Evolutionary conservation across 2,329 filamentous ascomycete genomes (phyloP).

Genomic region (Pyrenochaeta sp.): DNA sequence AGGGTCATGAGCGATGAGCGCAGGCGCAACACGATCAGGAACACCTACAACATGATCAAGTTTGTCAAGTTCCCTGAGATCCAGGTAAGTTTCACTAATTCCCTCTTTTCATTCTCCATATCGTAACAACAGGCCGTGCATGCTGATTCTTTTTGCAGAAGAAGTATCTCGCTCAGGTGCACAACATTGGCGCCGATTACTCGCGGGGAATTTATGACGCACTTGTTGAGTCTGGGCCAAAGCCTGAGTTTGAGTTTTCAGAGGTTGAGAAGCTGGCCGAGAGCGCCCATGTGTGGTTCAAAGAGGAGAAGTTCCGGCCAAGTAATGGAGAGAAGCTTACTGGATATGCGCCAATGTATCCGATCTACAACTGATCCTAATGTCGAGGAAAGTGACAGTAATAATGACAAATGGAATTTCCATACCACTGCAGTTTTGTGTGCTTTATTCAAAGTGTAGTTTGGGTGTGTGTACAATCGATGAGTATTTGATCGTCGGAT

Average conservation of each 20-base stretch:
- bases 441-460: too few species aligned
- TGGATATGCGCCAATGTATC: conserved; percentile 45
- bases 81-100: conserved; percentile 38
- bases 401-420: too few species aligned
- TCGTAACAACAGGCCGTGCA: not conserved
- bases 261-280: conserved; percentile 58
- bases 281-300: conserved; percentile 57
- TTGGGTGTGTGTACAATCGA: too few species aligned
- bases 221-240: conserved; percentile 38
- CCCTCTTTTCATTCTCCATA: too few species aligned
- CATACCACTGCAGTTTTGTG: too few species aligned
- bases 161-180: conserved; percentile 63
- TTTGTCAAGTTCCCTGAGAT: conserved; percentile 56
- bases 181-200: conserved; percentile 60
- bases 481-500: too few species aligned
- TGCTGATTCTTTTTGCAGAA: conserved; percentile 32
- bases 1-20: conserved; percentile 58
- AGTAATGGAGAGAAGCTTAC: conserved; percentile 50
- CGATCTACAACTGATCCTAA: conserved; percentile 8
- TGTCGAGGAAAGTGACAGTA: too few species aligned
- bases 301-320: conserved; percentile 57
- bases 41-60: conserved; percentile 58
- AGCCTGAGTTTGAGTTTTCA: conserved; percentile 55
- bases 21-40: conserved; percentile 57
- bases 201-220: conserved; percentile 58